These are phyloP conservation scores for Penicillium manginii DNA, from an alignment of 495 filamentous ascomycete genomes.

Conservation along the genomic window DNA sequence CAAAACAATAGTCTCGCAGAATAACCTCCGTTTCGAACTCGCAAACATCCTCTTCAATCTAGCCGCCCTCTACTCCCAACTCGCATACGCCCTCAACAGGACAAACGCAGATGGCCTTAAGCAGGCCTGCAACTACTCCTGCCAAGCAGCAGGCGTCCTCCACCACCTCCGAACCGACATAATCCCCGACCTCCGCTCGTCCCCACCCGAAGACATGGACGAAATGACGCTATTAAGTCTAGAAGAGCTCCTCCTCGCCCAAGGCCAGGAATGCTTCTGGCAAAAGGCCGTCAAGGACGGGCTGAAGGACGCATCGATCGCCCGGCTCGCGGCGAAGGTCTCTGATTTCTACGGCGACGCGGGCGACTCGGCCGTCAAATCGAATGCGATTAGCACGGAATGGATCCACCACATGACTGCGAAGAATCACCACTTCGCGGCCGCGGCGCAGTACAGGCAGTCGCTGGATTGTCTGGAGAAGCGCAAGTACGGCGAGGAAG, in stretches of 20 bases:
- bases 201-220: slow-evolving; percentile 96
- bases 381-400: slow-evolving; percentile 84
- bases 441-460: slow-evolving; percentile 92
- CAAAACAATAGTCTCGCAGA: slow-evolving; percentile 64
- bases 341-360: slow-evolving; percentile 89
- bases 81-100: slow-evolving; percentile 80
- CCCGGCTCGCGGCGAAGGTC: slow-evolving; percentile 87
- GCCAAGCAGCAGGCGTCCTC: slow-evolving; percentile 83
- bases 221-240: slow-evolving; percentile 80
- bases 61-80: slow-evolving; percentile 88
- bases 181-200: slow-evolving; percentile 81
- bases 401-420: slow-evolving; percentile 99
- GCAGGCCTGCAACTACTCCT: slow-evolving; percentile 88
- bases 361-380: slow-evolving; percentile 83
- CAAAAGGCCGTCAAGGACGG: slow-evolving; percentile 94
- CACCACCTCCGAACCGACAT: slow-evolving; percentile 76
- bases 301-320: slow-evolving; percentile 87
- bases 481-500: slow-evolving; percentile 93
- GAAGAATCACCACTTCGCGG: slow-evolving; percentile 97
- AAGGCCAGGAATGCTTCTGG: slow-evolving; percentile 98
- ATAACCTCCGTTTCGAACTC: slow-evolving; percentile 94
- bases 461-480: slow-evolving; percentile 92
- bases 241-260: slow-evolving; percentile 81
- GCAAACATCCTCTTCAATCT: slow-evolving; percentile 94
- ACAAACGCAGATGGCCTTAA: slow-evolving; percentile 83